Conservation (phyloP, 345 rosid species). For the Schrenkiella parvula region DNA sequence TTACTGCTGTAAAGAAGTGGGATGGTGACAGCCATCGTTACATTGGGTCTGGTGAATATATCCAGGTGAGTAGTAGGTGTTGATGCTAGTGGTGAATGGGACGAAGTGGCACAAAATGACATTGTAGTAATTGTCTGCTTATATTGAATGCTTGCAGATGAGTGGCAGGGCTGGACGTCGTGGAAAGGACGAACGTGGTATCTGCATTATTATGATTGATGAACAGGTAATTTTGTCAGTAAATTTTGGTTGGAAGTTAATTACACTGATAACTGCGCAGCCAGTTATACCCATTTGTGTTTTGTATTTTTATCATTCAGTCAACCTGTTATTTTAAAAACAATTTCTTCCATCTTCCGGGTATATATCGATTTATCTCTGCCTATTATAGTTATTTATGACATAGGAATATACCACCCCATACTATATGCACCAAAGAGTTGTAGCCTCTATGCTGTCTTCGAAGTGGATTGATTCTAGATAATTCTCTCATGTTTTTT, state of each 20-base stretch:
- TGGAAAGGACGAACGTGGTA: conserved; percentile 96
- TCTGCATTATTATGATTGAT: conserved; percentile 95
- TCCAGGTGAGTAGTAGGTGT: conserved; percentile 64
- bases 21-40: conserved; percentile 97
- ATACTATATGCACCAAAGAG: not conserved
- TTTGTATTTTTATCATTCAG: not conserved
- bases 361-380: not conserved
- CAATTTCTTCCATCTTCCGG: not conserved
- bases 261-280: not conserved
- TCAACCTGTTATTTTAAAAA: not conserved
- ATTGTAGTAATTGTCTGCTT: conserved; percentile 8
- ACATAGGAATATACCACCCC: not conserved
- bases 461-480: conserved; percentile 3
- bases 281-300: not conserved
- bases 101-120: not conserved
- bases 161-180: conserved; percentile 99
- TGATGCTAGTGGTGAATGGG: conserved; percentile 4
- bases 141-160: conserved; percentile 58
- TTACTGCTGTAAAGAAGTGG: conserved; percentile 93
- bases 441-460: conserved; percentile 4
- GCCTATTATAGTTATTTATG: not conserved
- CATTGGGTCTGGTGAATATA: conserved; percentile 97
- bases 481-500: not conserved
- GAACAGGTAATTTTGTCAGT: conserved; percentile 55
- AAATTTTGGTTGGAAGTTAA: not conserved